phyloP scores from a whole-genome alignment of 1,139 yeast genomes.

The Candida gigantensis region DNA sequence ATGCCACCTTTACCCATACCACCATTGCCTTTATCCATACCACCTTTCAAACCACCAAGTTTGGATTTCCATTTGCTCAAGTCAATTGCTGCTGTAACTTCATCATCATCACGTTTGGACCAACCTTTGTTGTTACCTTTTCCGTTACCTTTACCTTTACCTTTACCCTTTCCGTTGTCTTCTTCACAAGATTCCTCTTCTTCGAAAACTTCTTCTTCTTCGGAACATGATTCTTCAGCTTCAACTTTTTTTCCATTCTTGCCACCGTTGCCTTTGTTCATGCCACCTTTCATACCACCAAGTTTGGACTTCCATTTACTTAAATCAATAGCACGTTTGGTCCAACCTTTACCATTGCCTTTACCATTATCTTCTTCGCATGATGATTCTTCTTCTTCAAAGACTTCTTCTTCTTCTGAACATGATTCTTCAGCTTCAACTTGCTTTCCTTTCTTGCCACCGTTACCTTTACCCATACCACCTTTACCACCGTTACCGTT shows the following conservation, averaged over 20 bases:
- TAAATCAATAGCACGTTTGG: neutral
- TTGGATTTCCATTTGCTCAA: conserved; percentile 4
- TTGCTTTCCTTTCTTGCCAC: conserved; percentile 10
- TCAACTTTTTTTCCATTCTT: neutral
- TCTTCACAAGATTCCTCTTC: neutral
- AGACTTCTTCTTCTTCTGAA: neutral
- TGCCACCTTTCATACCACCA: neutral
- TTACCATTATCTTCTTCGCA: neutral
- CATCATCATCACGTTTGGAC: conserved; percentile 5
- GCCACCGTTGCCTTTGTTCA: neutral
- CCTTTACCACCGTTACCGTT: conserved; percentile 2
- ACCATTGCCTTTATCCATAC: conserved; percentile 9
- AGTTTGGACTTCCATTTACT: conserved; percentile 1
- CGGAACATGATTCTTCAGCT: too few relatives aligned
- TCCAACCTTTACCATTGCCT: conserved; percentile 7
- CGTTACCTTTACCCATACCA: too few relatives aligned
- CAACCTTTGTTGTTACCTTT: conserved; percentile 4
- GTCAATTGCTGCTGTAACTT: conserved; percentile 4
- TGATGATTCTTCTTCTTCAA: conserved; percentile 3
- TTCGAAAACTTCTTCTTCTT: too few relatives aligned
- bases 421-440: conserved; percentile 5
- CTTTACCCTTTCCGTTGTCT: neutral
- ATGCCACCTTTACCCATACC: conserved; percentile 3
- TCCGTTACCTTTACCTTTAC: conserved; percentile 1
- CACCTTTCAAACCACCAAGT: conserved; percentile 6